Conservation (phyloP, 1,139 yeast species). For the Kodamaea derodonti region DNA sequence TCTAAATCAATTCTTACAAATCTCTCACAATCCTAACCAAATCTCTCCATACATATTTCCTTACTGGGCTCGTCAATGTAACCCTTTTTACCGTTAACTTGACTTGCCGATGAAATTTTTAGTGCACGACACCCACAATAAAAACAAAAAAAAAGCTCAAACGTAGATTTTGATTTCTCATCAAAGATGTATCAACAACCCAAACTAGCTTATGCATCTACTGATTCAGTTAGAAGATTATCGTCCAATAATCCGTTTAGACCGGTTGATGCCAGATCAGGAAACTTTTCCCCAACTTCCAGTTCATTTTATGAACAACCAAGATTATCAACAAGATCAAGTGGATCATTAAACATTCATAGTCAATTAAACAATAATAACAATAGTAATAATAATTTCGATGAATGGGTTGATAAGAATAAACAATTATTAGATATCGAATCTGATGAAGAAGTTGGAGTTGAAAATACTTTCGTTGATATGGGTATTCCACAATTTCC, state of each 20-base stretch:
- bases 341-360: constrained; percentile 6
- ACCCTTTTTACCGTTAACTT: too few species aligned
- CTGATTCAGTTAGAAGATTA: constrained; percentile 44
- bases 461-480: constrained; percentile 4
- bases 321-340: constrained; percentile 4
- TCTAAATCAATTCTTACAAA: too few species aligned
- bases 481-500: constrained; percentile 24
- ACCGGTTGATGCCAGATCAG: constrained; percentile 8
- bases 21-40: too few species aligned
- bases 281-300: not conserved
- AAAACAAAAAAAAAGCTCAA: not conserved
- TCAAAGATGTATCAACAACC: constrained; percentile 45
- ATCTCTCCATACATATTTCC: too few species aligned
- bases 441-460: constrained; percentile 37
- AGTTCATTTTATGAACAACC: constrained; percentile 7
- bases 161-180: not conserved
- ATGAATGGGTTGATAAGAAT: constrained; percentile 51
- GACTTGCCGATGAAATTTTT: too few species aligned
- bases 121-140: too few species aligned
- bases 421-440: constrained; percentile 39
- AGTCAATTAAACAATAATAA: constrained; percentile 4
- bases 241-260: constrained; percentile 63
- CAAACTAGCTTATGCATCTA: constrained; percentile 30
- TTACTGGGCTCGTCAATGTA: too few species aligned
- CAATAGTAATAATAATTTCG: constrained; percentile 27